Conservation (phyloP, 371 early-diverging fungal species). For the Mycotypha africana region DNA sequence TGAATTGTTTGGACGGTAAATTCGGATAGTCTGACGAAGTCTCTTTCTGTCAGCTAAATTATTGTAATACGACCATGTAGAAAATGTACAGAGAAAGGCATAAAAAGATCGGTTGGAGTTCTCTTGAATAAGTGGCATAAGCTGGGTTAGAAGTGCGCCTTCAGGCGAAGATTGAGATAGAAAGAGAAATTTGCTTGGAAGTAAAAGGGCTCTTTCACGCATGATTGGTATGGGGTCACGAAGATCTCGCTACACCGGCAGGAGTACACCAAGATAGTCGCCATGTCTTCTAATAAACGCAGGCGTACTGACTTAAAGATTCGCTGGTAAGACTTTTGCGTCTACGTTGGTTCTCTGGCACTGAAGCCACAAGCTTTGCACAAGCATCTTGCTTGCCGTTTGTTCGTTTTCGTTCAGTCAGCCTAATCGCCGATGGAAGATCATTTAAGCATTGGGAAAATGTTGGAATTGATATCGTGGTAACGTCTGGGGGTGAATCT, state of each 20-base stretch:
- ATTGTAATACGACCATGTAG: no score
- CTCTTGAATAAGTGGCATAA: no score
- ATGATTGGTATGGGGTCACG: no score
- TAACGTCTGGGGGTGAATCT: conserved; percentile 1
- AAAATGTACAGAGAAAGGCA: no score
- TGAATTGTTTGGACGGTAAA: no score
- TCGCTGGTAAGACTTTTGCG: conserved; percentile 1
- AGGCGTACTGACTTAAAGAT: conserved; percentile 1
- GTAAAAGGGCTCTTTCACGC: no score
- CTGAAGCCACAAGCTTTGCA: conserved; percentile 1
- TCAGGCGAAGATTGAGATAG: no score
- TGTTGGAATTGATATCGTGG: conserved; percentile 1
- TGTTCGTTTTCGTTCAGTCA: conserved; percentile 2
- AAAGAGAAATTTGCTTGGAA: no score
- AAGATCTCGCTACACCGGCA: not conserved
- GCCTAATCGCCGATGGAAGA: not conserved
- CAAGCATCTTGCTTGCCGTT: conserved; percentile 1
- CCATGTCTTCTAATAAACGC: conserved; percentile 1
- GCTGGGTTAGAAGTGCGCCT: no score
- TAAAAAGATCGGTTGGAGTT: no score
- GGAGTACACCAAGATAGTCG: conserved; percentile 1
- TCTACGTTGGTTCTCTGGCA: conserved; percentile 1
- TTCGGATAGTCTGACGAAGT: no score
- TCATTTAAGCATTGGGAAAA: conserved; percentile 2
- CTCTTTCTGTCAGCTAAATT: no score